phyloP scores from a whole-genome alignment of 805 yeast species.

The Komagataella mondaviorum region DNA sequence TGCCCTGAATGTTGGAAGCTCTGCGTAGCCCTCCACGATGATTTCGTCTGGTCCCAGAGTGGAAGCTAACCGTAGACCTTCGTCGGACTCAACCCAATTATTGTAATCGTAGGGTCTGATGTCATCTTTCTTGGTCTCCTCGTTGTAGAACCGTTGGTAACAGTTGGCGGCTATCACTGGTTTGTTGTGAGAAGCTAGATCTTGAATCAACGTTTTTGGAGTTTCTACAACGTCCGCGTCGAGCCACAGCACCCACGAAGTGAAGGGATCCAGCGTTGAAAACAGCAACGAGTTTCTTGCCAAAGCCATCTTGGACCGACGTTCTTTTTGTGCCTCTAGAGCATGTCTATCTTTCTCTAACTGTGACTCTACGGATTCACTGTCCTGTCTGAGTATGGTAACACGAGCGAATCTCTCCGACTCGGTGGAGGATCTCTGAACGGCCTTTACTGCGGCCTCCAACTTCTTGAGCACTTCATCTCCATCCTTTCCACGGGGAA shows the following conservation, averaged over 20 bases:
- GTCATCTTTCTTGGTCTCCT: conserved; percentile 32
- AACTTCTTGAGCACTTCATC: conserved; percentile 61
- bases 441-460: conserved; percentile 61
- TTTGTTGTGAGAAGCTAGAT: conserved; percentile 71
- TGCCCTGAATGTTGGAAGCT: conserved; percentile 87
- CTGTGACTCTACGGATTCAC: conserved; percentile 62
- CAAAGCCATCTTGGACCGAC: conserved; percentile 84
- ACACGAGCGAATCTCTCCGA: conserved; percentile 60
- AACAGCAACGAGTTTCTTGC: conserved; percentile 88
- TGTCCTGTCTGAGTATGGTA: conserved; percentile 84
- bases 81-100: conserved; percentile 85
- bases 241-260: conserved; percentile 94
- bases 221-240: conserved; percentile 92
- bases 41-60: conserved; percentile 78
- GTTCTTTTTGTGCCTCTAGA: conserved; percentile 67
- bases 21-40: conserved; percentile 87
- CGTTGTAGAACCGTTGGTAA: conserved; percentile 67
- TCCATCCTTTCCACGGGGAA: conserved; percentile 76
- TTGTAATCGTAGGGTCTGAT: conserved; percentile 91
- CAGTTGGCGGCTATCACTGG: conserved; percentile 89
- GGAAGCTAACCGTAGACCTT: conserved; percentile 64
- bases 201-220: conserved; percentile 74
- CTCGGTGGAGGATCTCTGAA: conserved; percentile 42
- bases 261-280: conserved; percentile 78
- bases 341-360: conserved; percentile 87